These are phyloP conservation scores for Coelastrella sp. DNA, from an alignment of 139 green algal genomes.

Conservation along the genomic window DNA sequence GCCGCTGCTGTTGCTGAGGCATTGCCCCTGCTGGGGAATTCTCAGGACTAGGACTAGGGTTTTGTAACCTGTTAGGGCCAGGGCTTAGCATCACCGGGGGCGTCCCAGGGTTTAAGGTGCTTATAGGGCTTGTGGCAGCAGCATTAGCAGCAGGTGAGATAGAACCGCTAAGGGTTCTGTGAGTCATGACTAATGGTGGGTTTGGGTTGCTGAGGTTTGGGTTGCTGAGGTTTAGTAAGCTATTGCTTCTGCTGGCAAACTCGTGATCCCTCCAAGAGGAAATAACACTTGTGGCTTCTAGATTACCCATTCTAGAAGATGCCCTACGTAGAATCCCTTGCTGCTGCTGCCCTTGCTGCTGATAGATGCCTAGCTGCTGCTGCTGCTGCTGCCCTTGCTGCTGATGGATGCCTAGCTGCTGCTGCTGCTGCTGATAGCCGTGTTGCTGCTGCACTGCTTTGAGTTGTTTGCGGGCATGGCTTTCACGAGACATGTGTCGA, in stretches of 20 bases:
- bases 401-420: neutral
- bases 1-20: neutral
- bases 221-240: neutral
- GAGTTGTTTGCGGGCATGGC: neutral
- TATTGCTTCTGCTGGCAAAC: neutral
- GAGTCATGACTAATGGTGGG: neutral
- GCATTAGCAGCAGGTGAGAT: neutral
- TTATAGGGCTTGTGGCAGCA: neutral
- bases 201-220: neutral
- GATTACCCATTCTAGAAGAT: neutral
- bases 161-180: neutral
- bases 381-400: neutral
- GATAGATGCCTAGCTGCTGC: too few species aligned
- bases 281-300: neutral
- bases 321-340: neutral
- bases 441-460: neutral
- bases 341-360: neutral
- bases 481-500: slow-evolving; percentile 1
- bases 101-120: neutral
- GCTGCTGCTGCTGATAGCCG: neutral
- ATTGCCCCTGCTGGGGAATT: neutral
- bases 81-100: neutral
- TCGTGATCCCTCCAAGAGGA: neutral
- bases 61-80: neutral
- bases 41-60: neutral